Conservation (phyloP, 345 rosid genomes). For the Bruguiera gymnorhiza region DNA sequence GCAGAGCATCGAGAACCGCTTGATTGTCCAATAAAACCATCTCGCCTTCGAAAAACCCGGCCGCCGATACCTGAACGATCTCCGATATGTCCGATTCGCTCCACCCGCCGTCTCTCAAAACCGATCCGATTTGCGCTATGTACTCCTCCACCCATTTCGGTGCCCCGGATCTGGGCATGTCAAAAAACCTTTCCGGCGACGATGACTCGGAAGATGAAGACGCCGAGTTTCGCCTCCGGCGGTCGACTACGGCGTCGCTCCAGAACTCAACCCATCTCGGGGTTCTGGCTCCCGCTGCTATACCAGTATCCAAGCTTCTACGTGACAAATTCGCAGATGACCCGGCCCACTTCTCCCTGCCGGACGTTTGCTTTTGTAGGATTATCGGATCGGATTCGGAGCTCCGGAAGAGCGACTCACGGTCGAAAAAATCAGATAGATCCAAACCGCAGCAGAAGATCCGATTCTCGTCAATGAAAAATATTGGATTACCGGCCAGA, state of each 20-base stretch:
- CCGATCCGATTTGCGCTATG: slow-evolving; percentile 70
- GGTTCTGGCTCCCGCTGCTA: slow-evolving; percentile 37
- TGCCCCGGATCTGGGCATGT: slow-evolving; percentile 56
- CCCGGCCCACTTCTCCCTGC: slow-evolving; percentile 58
- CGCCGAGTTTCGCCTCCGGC: slow-evolving; percentile 66
- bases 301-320: slow-evolving; percentile 61
- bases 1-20: slow-evolving; percentile 72
- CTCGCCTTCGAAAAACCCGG: slow-evolving; percentile 78
- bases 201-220: slow-evolving; percentile 49
- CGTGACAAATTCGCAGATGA: slow-evolving; percentile 50
- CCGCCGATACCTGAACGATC: slow-evolving; percentile 72
- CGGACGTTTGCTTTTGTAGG: slow-evolving; percentile 59
- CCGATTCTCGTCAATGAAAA: slow-evolving; percentile 81
- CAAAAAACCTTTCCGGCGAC: slow-evolving; percentile 70
- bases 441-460: slow-evolving; percentile 92
- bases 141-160: slow-evolving; percentile 89
- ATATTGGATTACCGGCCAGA: slow-evolving; percentile 93
- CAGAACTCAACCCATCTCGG: slow-evolving; percentile 99
- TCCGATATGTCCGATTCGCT: slow-evolving; percentile 71
- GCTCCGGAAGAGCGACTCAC: slow-evolving; percentile 62
- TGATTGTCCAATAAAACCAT: slow-evolving; percentile 77
- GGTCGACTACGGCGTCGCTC: slow-evolving; percentile 83
- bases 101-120: slow-evolving; percentile 88
- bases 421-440: slow-evolving; percentile 86
- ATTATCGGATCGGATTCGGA: slow-evolving; percentile 41